Conservation (phyloP, 164 flowering plant species). For the Berberis thunbergii region DNA sequence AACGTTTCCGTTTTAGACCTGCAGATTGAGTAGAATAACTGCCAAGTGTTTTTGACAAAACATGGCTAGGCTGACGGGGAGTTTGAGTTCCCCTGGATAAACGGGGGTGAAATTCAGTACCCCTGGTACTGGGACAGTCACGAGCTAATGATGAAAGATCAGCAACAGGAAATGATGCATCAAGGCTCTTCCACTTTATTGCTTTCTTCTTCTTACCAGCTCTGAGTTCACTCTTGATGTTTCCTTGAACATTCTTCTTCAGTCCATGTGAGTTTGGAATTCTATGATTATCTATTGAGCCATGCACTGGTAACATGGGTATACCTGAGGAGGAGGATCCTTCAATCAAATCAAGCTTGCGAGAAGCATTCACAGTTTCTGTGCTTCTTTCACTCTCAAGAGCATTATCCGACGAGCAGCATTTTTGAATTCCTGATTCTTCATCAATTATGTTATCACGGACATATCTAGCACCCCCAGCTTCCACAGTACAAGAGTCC, state of each 20-base stretch:
- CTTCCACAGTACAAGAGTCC: constrained; percentile 33
- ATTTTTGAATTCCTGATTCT: constrained; percentile 43
- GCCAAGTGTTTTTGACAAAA: constrained; percentile 6
- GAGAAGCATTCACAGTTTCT: constrained; percentile 19
- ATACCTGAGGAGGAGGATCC: constrained; percentile 14
- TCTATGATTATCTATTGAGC: constrained; percentile 33
- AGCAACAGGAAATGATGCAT: constrained; percentile 17
- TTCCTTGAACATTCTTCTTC: constrained; percentile 23
- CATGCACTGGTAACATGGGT: constrained; percentile 14
- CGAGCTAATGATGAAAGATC: constrained; percentile 12
- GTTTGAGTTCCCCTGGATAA: constrained; percentile 15
- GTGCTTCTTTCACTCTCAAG: constrained; percentile 30
- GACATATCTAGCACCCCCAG: constrained; percentile 16
- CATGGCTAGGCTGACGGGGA: constrained; percentile 13
- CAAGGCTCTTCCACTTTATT: constrained; percentile 30
- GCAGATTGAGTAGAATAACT: constrained; percentile 14
- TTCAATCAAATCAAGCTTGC: constrained; percentile 9
- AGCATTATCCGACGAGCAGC: constrained; percentile 46
- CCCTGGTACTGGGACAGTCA: constrained; percentile 8
- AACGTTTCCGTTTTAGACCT: constrained; percentile 18
- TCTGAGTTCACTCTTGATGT: constrained; percentile 12
- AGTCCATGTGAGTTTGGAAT: constrained; percentile 23
- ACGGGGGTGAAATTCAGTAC: constrained; percentile 7
- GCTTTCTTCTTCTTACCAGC: constrained; percentile 24
- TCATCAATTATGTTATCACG: constrained; percentile 33